A percentile compares a stretch with the other conserved stretches of the same genome.
These are phyloP conservation scores for Globisporangium viniferum DNA, from an alignment of 352 stramenopile genomes.

Conservation along the genomic window DNA sequence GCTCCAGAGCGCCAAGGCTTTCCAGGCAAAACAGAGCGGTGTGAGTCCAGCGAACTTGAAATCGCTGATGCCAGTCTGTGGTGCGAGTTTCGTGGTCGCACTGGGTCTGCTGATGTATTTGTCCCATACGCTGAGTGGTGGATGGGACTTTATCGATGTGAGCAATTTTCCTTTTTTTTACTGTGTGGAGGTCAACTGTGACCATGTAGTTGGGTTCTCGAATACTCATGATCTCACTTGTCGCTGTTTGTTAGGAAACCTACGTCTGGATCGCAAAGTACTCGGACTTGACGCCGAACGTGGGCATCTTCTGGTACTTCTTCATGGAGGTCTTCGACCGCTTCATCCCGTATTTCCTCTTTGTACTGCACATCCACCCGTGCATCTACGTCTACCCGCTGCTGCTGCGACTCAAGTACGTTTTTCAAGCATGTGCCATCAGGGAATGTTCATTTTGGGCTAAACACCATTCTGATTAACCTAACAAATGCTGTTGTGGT, in stretches of 20 bases:
- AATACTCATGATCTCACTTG: neutral
- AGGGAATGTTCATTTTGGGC: no score
- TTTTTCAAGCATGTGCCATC: no score
- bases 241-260: constrained; percentile 42
- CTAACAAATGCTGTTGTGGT: neutral
- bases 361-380: constrained; percentile 76
- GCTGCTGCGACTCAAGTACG: constrained; percentile 72
- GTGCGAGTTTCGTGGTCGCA: constrained; percentile 24
- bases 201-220: neutral
- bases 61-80: constrained; percentile 8
- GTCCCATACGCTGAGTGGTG: constrained; percentile 48
- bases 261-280: constrained; percentile 81
- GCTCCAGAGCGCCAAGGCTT: constrained; percentile 23
- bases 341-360: constrained; percentile 83
- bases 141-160: constrained; percentile 67
- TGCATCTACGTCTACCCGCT: constrained; percentile 80
- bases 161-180: neutral
- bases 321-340: constrained; percentile 88
- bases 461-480: no score
- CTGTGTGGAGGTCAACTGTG: neutral
- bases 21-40: constrained; percentile 5
- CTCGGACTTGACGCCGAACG: constrained; percentile 79
- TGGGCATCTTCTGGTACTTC: constrained; percentile 89
- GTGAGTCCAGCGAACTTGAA: neutral
- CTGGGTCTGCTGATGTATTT: constrained; percentile 44